Conservation (phyloP, 2,329 filamentous ascomycete species). For the Teratosphaeria pseudoeucalypti region DNA sequence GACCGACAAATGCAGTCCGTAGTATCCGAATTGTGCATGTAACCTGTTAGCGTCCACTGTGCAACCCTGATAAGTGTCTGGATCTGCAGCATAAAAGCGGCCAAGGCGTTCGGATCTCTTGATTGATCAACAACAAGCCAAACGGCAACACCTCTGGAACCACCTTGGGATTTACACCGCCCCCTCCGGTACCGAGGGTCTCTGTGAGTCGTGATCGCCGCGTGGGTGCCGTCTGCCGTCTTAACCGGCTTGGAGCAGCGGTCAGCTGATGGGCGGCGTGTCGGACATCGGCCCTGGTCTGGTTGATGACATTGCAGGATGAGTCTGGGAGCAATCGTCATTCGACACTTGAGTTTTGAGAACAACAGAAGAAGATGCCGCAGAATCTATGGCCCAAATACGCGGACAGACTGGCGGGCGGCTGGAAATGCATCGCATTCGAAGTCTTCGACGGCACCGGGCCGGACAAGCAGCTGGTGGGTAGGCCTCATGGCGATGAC, state of each 20-base stretch:
- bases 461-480: constrained; percentile 9
- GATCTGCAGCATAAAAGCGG: background rate
- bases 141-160: background rate
- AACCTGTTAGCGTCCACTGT: background rate
- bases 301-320: no score
- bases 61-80: background rate
- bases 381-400: constrained; percentile 14
- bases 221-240: no score
- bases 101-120: background rate
- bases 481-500: constrained; percentile 15
- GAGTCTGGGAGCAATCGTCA: no score
- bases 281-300: no score
- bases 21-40: background rate
- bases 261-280: no score
- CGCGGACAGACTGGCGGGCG: constrained; percentile 10
- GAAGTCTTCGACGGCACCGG: constrained; percentile 11
- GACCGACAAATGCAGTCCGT: no score
- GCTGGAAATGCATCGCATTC: constrained; percentile 18
- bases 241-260: no score
- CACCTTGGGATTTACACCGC: no score
- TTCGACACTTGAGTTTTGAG: no score
- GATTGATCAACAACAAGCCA: background rate
- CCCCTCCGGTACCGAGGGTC: no score
- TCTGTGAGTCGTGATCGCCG: no score
- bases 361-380: background rate